phyloP scores from a whole-genome alignment of 2,329 filamentous ascomycete species.

The Tolypocladium cylindrosporum region DNA sequence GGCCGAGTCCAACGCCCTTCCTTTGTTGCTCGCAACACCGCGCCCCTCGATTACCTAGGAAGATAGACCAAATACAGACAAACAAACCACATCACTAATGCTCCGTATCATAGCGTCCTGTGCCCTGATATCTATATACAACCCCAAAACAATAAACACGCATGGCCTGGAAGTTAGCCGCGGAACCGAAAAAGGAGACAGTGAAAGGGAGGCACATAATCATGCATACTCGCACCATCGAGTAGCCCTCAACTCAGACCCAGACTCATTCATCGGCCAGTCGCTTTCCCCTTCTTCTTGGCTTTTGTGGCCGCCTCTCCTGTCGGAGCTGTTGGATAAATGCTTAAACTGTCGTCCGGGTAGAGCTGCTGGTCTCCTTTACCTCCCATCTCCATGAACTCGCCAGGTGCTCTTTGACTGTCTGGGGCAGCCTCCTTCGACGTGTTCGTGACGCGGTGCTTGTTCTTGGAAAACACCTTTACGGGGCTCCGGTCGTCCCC shows the following conservation, averaged over 20 bases:
- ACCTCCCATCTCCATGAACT: slow-evolving; percentile 79
- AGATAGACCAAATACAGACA: background rate
- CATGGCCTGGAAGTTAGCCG: background rate
- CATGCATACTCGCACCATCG: background rate
- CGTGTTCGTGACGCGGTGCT: slow-evolving; percentile 24
- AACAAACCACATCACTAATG: background rate
- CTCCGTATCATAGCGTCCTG: background rate
- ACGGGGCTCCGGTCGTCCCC: slow-evolving; percentile 48
- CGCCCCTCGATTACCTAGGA: background rate
- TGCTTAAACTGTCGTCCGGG: slow-evolving; percentile 46
- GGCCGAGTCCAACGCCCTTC: background rate
- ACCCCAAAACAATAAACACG: background rate
- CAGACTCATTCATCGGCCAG: slow-evolving; percentile 6
- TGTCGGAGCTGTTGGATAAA: slow-evolving; percentile 32
- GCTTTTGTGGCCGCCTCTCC: slow-evolving; percentile 17
- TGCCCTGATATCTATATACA: slow-evolving; percentile 4
- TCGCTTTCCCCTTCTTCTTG: slow-evolving; percentile 19
- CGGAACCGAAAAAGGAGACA: background rate
- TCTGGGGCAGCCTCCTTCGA: slow-evolving; percentile 56
- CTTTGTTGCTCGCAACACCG: background rate
- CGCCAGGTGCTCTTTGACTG: slow-evolving; percentile 54
- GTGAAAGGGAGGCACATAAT: background rate
- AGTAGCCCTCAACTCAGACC: background rate
- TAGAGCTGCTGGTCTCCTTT: slow-evolving; percentile 76
- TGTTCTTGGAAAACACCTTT: slow-evolving; percentile 69